Conservation (phyloP, 2,329 filamentous ascomycete species). For the Aspergillus quadrilineatus region DNA sequence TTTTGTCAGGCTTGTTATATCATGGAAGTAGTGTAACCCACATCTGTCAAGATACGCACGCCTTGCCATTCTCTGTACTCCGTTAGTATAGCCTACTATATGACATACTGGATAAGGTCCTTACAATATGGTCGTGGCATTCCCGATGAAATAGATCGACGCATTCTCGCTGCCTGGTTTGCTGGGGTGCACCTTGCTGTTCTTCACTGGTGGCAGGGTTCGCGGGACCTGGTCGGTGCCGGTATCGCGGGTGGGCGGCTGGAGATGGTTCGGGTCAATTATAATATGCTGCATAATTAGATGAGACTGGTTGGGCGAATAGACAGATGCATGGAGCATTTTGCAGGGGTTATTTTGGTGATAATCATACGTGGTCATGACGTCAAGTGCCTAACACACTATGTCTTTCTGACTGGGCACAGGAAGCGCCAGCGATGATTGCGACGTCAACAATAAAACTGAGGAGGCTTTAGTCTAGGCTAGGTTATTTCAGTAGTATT, state of each 20-base stretch:
- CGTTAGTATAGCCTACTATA: neutral
- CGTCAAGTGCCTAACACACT: no score
- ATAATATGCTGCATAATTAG: neutral
- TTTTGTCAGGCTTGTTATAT: neutral
- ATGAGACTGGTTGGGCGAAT: no score
- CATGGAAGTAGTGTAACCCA: neutral
- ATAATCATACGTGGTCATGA: no score
- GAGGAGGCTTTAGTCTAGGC: no score
- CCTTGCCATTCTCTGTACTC: constrained; percentile 39
- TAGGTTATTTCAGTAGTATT: no score
- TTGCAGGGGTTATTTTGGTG: no score
- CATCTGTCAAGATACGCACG: constrained; percentile 43
- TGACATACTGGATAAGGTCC: constrained; percentile 21
- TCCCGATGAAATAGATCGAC: constrained; percentile 41
- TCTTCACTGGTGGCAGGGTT: constrained; percentile 41
- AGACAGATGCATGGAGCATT: no score
- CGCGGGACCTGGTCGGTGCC: constrained; percentile 29
- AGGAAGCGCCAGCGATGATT: no score
- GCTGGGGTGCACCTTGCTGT: constrained; percentile 46
- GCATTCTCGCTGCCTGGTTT: constrained; percentile 35
- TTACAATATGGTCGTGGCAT: constrained; percentile 35
- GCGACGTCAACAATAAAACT: no score
- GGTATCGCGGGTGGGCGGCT: constrained; percentile 41
- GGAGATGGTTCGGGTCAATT: constrained; percentile 38
- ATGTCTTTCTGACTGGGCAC: no score